Evolutionary conservation across 2,329 filamentous ascomycete species (phyloP), one percentile per base, ranked within the genome.

Genomic region (Neocucurbitaria cava): DNA sequence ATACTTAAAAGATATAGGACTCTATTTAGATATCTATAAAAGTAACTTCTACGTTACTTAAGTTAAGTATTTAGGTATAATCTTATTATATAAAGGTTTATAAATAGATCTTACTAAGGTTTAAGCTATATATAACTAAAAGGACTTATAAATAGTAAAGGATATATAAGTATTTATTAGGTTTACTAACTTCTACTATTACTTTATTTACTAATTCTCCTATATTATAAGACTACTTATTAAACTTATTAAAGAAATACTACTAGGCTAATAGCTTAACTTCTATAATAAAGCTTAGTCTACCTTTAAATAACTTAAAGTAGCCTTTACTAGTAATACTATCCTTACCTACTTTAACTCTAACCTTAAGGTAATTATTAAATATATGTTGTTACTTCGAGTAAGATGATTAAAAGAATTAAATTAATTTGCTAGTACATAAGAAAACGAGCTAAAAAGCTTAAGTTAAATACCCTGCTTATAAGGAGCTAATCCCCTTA

Each of bases 161-260:
- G 57, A 55, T 18, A 58, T 66, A 2, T 59, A 64, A 53, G 52
- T 42, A 1, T 75, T 76, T 50, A 13, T 76, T n/a, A 64, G 69
- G 3, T 72, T 76, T 41, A n/a, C n/a, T n/a, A n/a, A n/a, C n/a
- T n/a, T n/a, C n/a, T n/a, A n/a, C n/a, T n/a, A n/a, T n/a, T n/a
- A n/a, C n/a, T n/a, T n/a, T n/a, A n/a, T n/a, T n/a, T n/a, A n/a
- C n/a, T n/a, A n/a, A n/a, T n/a, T n/a, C n/a, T n/a, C n/a, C n/a
- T n/a, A n/a, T n/a, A n/a, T n/a, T n/a, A n/a, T n/a, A n/a, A n/a
- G n/a, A n/a, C n/a, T n/a, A n/a, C n/a, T n/a, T n/a, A n/a, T n/a
- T n/a, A n/a, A n/a, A n/a, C n/a, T n/a, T n/a, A n/a, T 54, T 46
- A 8, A 74, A 76, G 31, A 36, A 1, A 21, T 13, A 18, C 57